A percentile compares a stretch with the other conserved stretches of the same genome.
These are phyloP conservation scores for Venturiaceae sp. DNA, from an alignment of 2,329 filamentous ascomycete genomes.

Conservation along the genomic window DNA sequence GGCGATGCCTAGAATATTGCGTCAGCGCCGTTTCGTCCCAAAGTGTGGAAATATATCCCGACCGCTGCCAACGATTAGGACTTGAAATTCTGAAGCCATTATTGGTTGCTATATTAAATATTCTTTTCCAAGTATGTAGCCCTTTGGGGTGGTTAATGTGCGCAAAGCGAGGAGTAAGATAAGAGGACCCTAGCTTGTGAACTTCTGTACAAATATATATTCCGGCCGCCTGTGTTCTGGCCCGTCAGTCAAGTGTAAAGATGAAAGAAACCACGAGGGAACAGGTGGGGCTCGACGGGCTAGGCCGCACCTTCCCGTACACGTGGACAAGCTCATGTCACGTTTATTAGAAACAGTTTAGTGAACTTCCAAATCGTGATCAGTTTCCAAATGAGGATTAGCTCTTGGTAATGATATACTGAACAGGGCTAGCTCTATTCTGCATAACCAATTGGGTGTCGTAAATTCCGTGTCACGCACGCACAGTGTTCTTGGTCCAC, in stretches of 20 bases:
- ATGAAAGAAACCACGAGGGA: too few species aligned
- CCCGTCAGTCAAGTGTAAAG: not conserved
- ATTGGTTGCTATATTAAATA: not conserved
- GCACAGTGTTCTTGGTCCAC: not conserved
- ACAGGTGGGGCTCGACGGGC: not conserved
- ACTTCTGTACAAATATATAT: not conserved
- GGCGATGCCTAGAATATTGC: not conserved
- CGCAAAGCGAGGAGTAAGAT: too few species aligned
- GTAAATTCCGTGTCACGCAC: not conserved
- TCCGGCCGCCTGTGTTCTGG: not conserved
- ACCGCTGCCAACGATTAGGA: slow-evolving; percentile 5
- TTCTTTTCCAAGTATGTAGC: not conserved
- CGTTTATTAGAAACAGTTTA: too few species aligned
- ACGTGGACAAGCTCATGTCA: not conserved
- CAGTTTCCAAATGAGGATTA: not conserved
- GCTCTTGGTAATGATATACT: not conserved
- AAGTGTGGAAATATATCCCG: not conserved
- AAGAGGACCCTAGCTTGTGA: not conserved
- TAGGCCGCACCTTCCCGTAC: not conserved
- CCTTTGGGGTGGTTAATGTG: not conserved
- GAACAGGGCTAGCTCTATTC: not conserved
- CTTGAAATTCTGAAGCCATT: not conserved
- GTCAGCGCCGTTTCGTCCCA: not conserved
- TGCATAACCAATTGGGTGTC: not conserved
- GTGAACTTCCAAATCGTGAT: not conserved